Percentiles rank a stretch among this genome's conserved stretches.
These are phyloP conservation scores for Spongiforma sp. DNA, from an alignment of 1,284 basidiomycete species.

Conservation along the genomic window DNA sequence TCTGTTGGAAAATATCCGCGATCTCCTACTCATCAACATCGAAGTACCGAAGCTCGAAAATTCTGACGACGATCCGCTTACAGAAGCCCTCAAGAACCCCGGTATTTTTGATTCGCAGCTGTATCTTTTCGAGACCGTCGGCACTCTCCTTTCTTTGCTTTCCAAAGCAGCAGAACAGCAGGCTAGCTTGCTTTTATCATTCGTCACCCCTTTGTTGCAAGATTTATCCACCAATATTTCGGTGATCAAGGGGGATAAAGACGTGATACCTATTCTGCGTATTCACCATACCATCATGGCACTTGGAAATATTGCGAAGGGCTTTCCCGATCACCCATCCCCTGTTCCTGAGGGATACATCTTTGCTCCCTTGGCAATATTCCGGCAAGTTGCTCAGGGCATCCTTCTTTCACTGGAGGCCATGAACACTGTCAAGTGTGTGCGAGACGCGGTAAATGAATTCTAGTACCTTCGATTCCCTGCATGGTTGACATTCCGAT, in stretches of 20 bases:
- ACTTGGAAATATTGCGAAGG: conserved; percentile 94
- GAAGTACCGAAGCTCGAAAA: conserved; percentile 73
- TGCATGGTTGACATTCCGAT: conserved; percentile 18
- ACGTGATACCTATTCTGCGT: conserved; percentile 80
- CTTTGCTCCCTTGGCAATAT: conserved; percentile 82
- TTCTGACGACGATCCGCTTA: conserved; percentile 69
- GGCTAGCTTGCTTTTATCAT: conserved; percentile 72
- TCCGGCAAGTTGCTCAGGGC: conserved; percentile 88
- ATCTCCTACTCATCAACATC: conserved; percentile 68
- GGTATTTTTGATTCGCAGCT: conserved; percentile 90
- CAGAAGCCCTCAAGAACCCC: conserved; percentile 81
- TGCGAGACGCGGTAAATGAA: conserved; percentile 88
- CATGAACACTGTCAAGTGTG: conserved; percentile 87
- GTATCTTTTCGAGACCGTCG: conserved; percentile 94
- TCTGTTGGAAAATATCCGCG: conserved; percentile 78
- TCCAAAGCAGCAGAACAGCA: conserved; percentile 76
- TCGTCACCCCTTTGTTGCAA: conserved; percentile 84
- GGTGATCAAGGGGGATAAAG: conserved; percentile 57
- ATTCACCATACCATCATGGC: conserved; percentile 98
- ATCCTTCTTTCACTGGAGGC: conserved; percentile 88
- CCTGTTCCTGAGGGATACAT: conserved; percentile 69
- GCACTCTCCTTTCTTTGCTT: conserved; percentile 82
- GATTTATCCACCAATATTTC: conserved; percentile 77
- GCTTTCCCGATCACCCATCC: conserved; percentile 90
- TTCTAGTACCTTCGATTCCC: conserved; percentile 1